Base-by-base conservation (phyloP, 352 stramenopile genomes). In the Pythium phragmiticola region DNA sequence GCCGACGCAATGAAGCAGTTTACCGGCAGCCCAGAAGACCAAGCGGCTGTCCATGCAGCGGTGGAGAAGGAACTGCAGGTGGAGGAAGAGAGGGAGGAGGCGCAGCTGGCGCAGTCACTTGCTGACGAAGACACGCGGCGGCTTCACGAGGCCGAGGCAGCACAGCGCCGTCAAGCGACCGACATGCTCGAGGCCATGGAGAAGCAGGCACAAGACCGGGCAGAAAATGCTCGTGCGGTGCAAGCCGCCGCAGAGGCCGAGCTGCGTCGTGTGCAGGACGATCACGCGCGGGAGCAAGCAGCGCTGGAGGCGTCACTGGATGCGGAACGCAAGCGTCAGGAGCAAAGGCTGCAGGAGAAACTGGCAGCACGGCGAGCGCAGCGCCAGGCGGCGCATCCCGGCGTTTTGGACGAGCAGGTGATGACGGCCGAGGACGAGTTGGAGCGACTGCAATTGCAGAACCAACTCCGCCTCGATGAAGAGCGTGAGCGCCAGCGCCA, bases 201-300 rank as follows among this genome's bases (percentile, higher is more conserved):
- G 46, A 51, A 43, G 1, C 3, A 68, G 21, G 39, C 62, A 1
- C 30, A 21, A 3, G 48, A 14, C 3, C 45, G 46, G 0, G 42
- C 69, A 21, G 57, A 28, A 14, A 23, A 43, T 1, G 59, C 66
- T 2, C 50, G 56, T 9, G 64, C 56, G 0, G 46, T 23, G 7
- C 55, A 52, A 39, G 48, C 57, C 41, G 46, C 60, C 14, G 77
- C 81, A 3, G 65, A 90, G 51, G 59, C 78, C 14, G 83, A 89
- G 54, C 75, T 88, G 48, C 64, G 63, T 21, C 72, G 83, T 1
- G 51, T 92, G 17, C 76, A 82, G 34, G 52, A 76, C 5, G 78
- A 89, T 39, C 81, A 92, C 43, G 81, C 84, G 53, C 63, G 68
- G n/a, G 83, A 92, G 26, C 66, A 84, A 45, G 65, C 63, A 17